phyloP scores from a whole-genome alignment of 2,329 filamentous ascomycete genomes.

The Plectosphaerella cucumerina region DNA sequence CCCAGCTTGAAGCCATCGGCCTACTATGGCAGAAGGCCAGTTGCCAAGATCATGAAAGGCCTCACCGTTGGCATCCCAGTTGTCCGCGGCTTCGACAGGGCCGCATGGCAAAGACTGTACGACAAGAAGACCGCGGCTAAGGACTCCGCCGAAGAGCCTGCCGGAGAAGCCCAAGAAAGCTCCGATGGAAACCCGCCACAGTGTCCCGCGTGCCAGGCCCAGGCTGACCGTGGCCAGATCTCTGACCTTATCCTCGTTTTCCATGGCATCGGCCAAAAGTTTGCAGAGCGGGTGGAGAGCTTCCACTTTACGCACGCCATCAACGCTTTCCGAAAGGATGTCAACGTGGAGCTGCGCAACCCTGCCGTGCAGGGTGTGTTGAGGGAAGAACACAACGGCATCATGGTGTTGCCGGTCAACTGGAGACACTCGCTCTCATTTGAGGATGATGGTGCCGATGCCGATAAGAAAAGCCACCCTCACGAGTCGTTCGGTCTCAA shows the following conservation, averaged over 20 bases:
- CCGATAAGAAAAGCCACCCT: slow-evolving; percentile 48
- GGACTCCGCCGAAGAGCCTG: not conserved
- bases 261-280: slow-evolving; percentile 94
- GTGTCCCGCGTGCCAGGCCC: slow-evolving; percentile 58
- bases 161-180: slow-evolving; percentile 9
- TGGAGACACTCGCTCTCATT: slow-evolving; percentile 88
- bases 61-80: slow-evolving; percentile 79
- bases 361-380: slow-evolving; percentile 71
- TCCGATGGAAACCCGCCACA: slow-evolving; percentile 12
- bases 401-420: slow-evolving; percentile 93
- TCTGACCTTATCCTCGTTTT: slow-evolving; percentile 88
- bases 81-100: slow-evolving; percentile 81
- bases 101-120: slow-evolving; percentile 71
- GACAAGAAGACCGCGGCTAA: slow-evolving; percentile 29
- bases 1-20: slow-evolving; percentile 80
- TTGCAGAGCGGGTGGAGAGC: slow-evolving; percentile 90
- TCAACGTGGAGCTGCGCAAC: slow-evolving; percentile 78
- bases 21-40: slow-evolving; percentile 76
- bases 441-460: slow-evolving; percentile 67
- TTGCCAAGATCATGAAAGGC: slow-evolving; percentile 81
- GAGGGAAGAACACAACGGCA: slow-evolving; percentile 73
- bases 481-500: slow-evolving; percentile 63
- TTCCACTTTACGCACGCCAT: slow-evolving; percentile 97
- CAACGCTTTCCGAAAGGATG: slow-evolving; percentile 79
- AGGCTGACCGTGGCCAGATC: slow-evolving; percentile 64